Conservation (phyloP, 2,329 filamentous ascomycete species). For the Botryotinia convoluta region DNA sequence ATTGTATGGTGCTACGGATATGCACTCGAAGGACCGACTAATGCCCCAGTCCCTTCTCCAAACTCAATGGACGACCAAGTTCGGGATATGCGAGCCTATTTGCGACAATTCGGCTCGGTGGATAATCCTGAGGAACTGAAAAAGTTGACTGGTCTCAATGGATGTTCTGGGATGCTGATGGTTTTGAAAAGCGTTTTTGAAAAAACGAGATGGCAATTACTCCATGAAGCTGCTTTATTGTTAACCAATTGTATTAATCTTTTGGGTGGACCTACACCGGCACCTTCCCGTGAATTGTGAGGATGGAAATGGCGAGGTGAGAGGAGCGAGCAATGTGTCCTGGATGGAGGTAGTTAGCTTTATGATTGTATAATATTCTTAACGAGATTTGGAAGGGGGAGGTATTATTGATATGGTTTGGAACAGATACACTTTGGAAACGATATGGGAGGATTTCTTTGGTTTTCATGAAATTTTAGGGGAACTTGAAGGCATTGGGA, state of each 20-base stretch:
- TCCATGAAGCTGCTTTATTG: slow-evolving; percentile 81
- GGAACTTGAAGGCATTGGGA: not conserved
- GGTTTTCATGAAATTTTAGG: not conserved
- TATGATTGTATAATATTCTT: not conserved
- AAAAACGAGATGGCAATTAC: slow-evolving; percentile 83
- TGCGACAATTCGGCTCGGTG: slow-evolving; percentile 70
- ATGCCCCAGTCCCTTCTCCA: slow-evolving; percentile 43
- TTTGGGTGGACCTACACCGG: slow-evolving; percentile 24
- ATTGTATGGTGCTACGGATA: slow-evolving; percentile 96
- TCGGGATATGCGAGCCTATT: slow-evolving; percentile 75
- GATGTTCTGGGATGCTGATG: slow-evolving; percentile 76
- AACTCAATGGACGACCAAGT: slow-evolving; percentile 63
- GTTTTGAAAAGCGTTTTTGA: slow-evolving; percentile 79
- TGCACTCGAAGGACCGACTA: slow-evolving; percentile 78
- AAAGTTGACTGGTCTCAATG: slow-evolving; percentile 71
- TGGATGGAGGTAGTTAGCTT: not conserved
- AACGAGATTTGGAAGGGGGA: not conserved
- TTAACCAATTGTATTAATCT: slow-evolving; percentile 75
- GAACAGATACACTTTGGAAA: not conserved
- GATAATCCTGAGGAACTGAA: slow-evolving; percentile 75
- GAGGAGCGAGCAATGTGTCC: not conserved
- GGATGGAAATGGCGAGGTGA: not conserved
- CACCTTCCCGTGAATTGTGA: not conserved
- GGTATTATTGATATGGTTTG: not conserved
- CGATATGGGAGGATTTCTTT: not conserved